Conservation (phyloP, 345 rosid genomes). For the Pugionium dolabratum region DNA sequence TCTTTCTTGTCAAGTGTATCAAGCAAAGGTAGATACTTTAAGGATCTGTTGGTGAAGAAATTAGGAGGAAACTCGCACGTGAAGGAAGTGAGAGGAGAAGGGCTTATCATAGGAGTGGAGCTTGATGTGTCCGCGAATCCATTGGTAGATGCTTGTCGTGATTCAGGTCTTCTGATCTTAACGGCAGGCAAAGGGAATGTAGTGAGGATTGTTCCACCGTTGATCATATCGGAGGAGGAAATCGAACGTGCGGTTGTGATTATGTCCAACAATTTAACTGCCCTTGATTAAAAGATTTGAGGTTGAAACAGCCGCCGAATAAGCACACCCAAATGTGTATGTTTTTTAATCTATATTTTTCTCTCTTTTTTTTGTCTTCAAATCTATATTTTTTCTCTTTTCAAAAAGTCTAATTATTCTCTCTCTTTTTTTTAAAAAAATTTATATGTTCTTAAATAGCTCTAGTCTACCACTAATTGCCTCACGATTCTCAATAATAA, state of each 20-base stretch:
- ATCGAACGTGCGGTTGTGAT: conserved; percentile 66
- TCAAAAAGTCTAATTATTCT: too few relatives aligned
- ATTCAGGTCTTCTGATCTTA: conserved; percentile 65
- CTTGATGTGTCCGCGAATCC: conserved; percentile 62
- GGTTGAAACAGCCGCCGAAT: neutral
- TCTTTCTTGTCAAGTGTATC: conserved; percentile 69
- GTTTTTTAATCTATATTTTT: too few relatives aligned
- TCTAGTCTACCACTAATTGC: too few relatives aligned
- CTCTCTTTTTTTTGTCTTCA: too few relatives aligned
- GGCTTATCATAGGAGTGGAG: conserved; percentile 82
- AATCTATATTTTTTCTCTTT: too few relatives aligned
- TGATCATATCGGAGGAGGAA: conserved; percentile 77
- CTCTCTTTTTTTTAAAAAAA: too few relatives aligned
- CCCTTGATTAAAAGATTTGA: conserved; percentile 32
- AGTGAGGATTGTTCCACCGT: conserved; percentile 84
- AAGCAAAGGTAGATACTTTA: conserved; percentile 69
- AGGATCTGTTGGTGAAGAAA: conserved; percentile 52
- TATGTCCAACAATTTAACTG: conserved; percentile 40
- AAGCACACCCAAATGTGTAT: too few relatives aligned
- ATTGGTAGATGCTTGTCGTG: conserved; percentile 72
- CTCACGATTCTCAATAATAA: too few relatives aligned
- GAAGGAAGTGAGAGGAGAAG: conserved; percentile 79
- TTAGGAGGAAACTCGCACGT: conserved; percentile 69
- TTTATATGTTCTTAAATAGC: too few relatives aligned
- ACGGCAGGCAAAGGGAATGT: conserved; percentile 89